Base-by-base conservation (phyloP, 352 stramenopile species). In the Phytophthora macrochlamydospora region DNA sequence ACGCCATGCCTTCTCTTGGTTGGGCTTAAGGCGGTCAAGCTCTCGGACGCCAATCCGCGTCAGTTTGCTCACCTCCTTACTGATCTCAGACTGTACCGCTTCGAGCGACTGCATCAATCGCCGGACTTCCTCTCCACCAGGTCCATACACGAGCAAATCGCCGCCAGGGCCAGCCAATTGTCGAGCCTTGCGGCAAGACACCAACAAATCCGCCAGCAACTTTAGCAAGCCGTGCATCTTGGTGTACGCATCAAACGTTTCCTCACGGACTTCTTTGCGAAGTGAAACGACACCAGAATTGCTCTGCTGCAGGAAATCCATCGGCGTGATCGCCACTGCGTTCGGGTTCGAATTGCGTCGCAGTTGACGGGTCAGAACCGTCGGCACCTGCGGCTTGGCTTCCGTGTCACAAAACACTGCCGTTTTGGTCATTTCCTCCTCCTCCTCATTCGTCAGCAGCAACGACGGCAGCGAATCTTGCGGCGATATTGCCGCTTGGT, bases 71-170 rank as follows among this genome's bases (percentile, higher is more conserved):
- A 95, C 83, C 37, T 90, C 68, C n/a, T 83, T 85, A 54, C 73
- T 79, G 30, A 95, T 94, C 48, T 95, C 87, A 7, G 69, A 51
- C 60, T 94, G 84, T 8, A 95, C 87, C 29, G 86, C 82, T 60
- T 95, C 85, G 42, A 93, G 66, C 9, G 85, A 93, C 53, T 92
- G 79, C 87, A 95, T 93, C 52, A 95, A 68, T 14, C 83, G 75
- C 30, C 87, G 87, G 48, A 95, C 80, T 74, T 91, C 83, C 51
- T 95, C 85, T 35, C 87, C 87, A 62, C 87, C 85, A 59, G 87
- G 87, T 40, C 87, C 87, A 53, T 95, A 95, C 11, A 95, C 85
- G 8, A 95, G 73, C 60, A 95, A 77, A 55, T 95, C 87, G 33
- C 87, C 87, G 32, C 87, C 87, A 6, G 85, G 87, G 4, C 87